Conservation (phyloP, 805 yeast genomes). For the Suhomyces pyralidae region DNA sequence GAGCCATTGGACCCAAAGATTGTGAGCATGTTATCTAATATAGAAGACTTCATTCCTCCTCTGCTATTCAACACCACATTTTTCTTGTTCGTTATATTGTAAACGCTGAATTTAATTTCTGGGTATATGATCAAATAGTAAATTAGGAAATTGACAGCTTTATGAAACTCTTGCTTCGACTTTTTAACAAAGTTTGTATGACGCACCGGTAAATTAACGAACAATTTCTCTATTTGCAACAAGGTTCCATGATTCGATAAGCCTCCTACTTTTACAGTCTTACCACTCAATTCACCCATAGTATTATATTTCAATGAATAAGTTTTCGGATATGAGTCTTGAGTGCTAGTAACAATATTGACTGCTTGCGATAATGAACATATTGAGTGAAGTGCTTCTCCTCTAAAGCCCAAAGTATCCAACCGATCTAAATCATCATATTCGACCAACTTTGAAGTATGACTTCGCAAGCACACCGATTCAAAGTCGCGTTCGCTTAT, state of each 20-base stretch:
- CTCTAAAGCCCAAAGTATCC: constrained; percentile 69
- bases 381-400: constrained; percentile 74
- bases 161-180: constrained; percentile 66
- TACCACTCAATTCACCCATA: constrained; percentile 47
- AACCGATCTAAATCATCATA: constrained; percentile 56
- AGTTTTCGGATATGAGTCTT: constrained; percentile 53
- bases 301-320: constrained; percentile 50
- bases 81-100: constrained; percentile 50
- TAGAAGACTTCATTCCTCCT: constrained; percentile 42
- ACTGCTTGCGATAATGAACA: constrained; percentile 53
- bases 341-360: constrained; percentile 48
- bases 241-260: constrained; percentile 60
- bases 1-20: constrained; percentile 70
- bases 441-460: constrained; percentile 59
- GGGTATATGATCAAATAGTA: constrained; percentile 63
- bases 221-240: constrained; percentile 55
- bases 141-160: constrained; percentile 60
- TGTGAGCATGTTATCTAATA: constrained; percentile 54
- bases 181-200: constrained; percentile 68
- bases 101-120: constrained; percentile 57
- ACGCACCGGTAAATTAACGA: constrained; percentile 76
- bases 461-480: constrained; percentile 55
- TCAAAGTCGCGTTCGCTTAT: constrained; percentile 51
- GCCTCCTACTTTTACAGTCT: constrained; percentile 44
- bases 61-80: constrained; percentile 56